A percentile compares a stretch with the other conserved stretches of the same genome.
Evolutionary conservation across 139 green algal species (phyloP).

Genomic region (Pleodorina starrii): DNA sequence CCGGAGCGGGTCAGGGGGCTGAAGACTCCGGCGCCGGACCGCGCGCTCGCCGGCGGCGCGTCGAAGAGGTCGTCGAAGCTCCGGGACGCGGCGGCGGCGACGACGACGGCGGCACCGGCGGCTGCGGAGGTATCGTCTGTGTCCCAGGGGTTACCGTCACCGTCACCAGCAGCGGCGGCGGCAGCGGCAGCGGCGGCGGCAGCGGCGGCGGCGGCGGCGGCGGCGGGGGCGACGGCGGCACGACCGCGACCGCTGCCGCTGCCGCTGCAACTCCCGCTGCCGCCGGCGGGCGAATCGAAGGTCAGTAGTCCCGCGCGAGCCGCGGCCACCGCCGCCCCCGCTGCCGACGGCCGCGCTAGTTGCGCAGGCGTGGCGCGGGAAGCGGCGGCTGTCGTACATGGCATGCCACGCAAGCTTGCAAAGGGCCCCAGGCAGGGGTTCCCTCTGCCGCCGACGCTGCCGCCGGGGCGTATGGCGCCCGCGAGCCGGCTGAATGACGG

Average conservation of each 20-base stretch:
- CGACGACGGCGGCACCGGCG: not conserved
- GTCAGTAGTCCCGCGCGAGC: not conserved
- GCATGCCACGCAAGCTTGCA: not conserved
- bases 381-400: not conserved
- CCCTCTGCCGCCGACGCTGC: not conserved
- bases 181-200: not conserved
- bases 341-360: not conserved
- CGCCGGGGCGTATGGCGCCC: not conserved
- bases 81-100: not conserved
- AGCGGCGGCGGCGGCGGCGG: not conserved
- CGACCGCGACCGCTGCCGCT: not conserved
- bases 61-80: not conserved
- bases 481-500: not conserved
- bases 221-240: not conserved
- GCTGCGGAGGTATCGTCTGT: too few species aligned
- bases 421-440: not conserved
- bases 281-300: not conserved
- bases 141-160: not conserved
- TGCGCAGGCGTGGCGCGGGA: not conserved
- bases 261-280: not conserved
- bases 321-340: too few species aligned
- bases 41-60: not conserved
- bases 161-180: not conserved
- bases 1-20: too few species aligned
- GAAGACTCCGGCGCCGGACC: too few species aligned